Percentiles rank a stretch among this genome's conserved stretches.
These are phyloP conservation scores for Saturnispora sanitii DNA, from an alignment of 805 yeast species.

Conservation along the genomic window DNA sequence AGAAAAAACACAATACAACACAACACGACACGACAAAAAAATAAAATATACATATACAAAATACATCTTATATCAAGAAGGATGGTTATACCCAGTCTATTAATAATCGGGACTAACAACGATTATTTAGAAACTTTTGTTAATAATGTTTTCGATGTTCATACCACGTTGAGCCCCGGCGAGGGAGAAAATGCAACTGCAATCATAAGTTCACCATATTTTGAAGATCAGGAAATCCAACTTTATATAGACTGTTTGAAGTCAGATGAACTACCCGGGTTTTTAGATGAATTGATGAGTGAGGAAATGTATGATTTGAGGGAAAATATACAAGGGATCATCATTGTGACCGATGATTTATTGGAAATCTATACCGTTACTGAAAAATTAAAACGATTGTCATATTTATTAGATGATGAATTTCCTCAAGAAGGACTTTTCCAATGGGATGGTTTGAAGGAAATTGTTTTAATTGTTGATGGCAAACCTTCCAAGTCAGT, in stretches of 20 bases:
- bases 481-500: no score
- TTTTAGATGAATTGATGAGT: constrained; percentile 32
- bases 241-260: constrained; percentile 24
- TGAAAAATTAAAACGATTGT: not conserved
- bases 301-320: constrained; percentile 36
- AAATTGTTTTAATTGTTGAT: not conserved
- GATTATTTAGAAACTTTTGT: no score
- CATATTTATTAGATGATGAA: constrained; percentile 5
- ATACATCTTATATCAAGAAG: no score
- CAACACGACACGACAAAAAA: no score
- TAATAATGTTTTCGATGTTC: no score
- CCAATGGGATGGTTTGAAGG: constrained; percentile 8
- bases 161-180: no score
- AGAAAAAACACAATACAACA: no score
- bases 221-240: constrained; percentile 21
- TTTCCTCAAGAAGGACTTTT: not conserved
- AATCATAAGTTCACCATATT: no score
- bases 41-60: no score
- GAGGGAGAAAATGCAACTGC: no score
- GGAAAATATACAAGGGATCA: constrained; percentile 28
- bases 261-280: constrained; percentile 25
- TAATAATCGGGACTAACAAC: no score
- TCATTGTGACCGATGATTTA: not conserved
- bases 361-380: not conserved
- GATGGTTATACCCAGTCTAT: no score